Evolutionary conservation across 306 rosid species (phyloP).

Genomic region (Ammopiptanthus mongolicus): DNA sequence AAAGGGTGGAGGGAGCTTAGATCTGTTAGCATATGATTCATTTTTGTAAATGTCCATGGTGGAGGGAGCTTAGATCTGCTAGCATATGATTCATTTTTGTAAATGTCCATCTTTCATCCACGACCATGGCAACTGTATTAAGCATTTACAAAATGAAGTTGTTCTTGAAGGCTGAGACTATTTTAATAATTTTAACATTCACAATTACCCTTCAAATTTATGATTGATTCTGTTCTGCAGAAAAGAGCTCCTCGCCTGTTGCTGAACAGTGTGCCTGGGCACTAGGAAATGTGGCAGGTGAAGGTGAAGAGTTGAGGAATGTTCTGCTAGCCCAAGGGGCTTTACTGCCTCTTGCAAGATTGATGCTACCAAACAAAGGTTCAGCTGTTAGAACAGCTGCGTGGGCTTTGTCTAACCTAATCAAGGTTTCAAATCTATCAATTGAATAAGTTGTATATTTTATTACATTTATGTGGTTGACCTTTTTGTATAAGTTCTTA

Average conservation of each 20-base stretch:
- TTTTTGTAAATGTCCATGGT: background rate
- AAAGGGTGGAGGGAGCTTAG: slow-evolving; percentile 5
- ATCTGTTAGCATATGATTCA: slow-evolving; percentile 3
- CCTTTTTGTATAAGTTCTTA: background rate
- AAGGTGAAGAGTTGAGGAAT: slow-evolving; percentile 84
- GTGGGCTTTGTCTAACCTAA: slow-evolving; percentile 96
- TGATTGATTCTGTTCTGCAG: slow-evolving; percentile 41
- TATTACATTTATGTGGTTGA: background rate
- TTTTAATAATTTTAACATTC: slow-evolving; percentile 19
- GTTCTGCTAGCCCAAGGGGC: slow-evolving; percentile 84
- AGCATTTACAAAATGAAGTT: background rate
- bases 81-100: background rate
- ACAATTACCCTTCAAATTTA: slow-evolving; percentile 14
- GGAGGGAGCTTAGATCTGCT: slow-evolving; percentile 4
- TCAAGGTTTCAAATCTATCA: slow-evolving; percentile 62
- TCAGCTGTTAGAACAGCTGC: slow-evolving; percentile 94
- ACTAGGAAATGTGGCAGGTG: slow-evolving; percentile 94
- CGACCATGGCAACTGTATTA: background rate
- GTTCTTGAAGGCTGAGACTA: slow-evolving; percentile 18
- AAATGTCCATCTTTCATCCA: background rate
- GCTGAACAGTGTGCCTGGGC: slow-evolving; percentile 99
- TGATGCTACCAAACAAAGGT: slow-evolving; percentile 81
- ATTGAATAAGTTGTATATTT: slow-evolving; percentile 11
- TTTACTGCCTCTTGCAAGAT: slow-evolving; percentile 84
- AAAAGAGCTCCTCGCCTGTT: slow-evolving; percentile 80